Evolutionary conservation across 2,329 filamentous ascomycete species (phyloP), one percentile per base, ranked within the genome.

Genomic region (Xenosphaeropsis pyriputrescens): DNA sequence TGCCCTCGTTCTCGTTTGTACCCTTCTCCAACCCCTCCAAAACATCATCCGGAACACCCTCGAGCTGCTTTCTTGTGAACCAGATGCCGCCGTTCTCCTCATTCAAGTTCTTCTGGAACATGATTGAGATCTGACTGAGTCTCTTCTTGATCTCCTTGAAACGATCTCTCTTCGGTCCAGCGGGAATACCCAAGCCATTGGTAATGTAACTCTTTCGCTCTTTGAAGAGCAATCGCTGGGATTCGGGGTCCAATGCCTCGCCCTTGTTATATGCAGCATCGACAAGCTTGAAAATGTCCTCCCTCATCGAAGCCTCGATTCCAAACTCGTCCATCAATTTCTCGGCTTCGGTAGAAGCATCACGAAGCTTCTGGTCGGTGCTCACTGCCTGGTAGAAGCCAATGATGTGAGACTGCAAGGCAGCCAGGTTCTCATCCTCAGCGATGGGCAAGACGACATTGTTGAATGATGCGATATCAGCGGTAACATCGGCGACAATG

Each of bases 101-200:
- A 51, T 88, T 88, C 41, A 89, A 63, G 49, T 80, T 83, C 64
- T 85, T 86, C 53, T 81, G 74, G 58, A 85, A 85, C 40, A 75
- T 67, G 42, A 88, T 86, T 51, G 71, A 68, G 47, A 89, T 70
- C 55, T 80, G 71, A 46, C 76, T 82, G 39, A 91, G 63, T 11
- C 81, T 65, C 67, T 85, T 84, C 70, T 85, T 84, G 60, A 89
- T 86, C 57, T 80, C 80, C 65, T 86, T 89, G 69, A 89, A 89
- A 33, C 82, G 72, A 48, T 86, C 82, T 43, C 82, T 64, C 61
- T 85, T 65, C 4, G 69, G 63, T 1, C 81, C 82, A 17, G 72
- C 71, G 2, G 81, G 76, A 36, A 91, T 63, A 3, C 75, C 75
- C 34, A 91, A 62, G 12, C 84, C 84, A 55, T 85, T 86, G 38